phyloP scores from a whole-genome alignment of 257 asterid species.

The Nicotiana sylvestris region DNA sequence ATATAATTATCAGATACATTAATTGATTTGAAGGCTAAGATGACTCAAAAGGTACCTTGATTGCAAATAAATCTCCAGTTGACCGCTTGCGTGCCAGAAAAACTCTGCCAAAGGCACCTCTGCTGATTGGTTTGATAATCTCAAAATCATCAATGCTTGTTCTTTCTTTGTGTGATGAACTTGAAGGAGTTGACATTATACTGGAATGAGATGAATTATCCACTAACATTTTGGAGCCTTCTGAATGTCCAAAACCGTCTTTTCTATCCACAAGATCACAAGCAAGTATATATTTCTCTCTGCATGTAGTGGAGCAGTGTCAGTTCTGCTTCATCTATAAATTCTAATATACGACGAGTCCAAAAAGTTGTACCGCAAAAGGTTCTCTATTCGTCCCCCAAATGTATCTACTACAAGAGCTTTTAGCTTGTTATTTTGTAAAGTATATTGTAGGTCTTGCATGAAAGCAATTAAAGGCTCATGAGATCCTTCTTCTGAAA shows the following conservation, averaged over 20 bases:
- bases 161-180: constrained; percentile 66
- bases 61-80: constrained; percentile 94
- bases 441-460: constrained; percentile 75
- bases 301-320: constrained; percentile 42
- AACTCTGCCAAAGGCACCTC: constrained; percentile 96
- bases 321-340: constrained; percentile 15
- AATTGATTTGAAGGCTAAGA: constrained; percentile 10
- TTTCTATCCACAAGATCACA: constrained; percentile 60
- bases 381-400: constrained; percentile 82
- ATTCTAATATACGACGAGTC: not conserved
- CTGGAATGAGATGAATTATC: constrained; percentile 75
- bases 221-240: constrained; percentile 48
- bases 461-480: constrained; percentile 73
- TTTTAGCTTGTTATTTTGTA: constrained; percentile 69
- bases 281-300: constrained; percentile 83
- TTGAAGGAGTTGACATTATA: constrained; percentile 74
- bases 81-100: constrained; percentile 85
- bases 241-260: constrained; percentile 50
- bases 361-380: constrained; percentile 52
- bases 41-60: constrained; percentile 49
- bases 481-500: constrained; percentile 69
- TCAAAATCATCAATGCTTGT: constrained; percentile 87
- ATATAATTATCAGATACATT: constrained; percentile 7
- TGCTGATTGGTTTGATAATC: constrained; percentile 83
- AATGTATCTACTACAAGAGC: constrained; percentile 89